phyloP scores from a whole-genome alignment of 495 filamentous ascomycete species.

The Penicillium verhagenii region DNA sequence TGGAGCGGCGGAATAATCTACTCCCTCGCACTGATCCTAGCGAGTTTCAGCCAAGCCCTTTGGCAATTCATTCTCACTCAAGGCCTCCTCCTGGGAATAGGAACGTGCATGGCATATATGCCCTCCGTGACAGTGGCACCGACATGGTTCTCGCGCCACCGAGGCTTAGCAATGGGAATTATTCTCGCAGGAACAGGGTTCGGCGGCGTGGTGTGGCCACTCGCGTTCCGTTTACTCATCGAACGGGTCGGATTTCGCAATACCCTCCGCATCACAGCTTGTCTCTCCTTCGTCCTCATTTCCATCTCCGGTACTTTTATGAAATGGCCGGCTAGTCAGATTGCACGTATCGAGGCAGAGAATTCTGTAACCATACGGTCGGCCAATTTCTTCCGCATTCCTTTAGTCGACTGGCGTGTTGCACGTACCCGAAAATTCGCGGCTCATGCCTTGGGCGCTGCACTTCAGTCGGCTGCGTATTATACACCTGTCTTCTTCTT shows the following conservation, averaged over 20 bases:
- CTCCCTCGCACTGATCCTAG: constrained; percentile 26
- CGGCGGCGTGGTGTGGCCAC: constrained; percentile 38
- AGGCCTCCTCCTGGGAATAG: constrained; percentile 36
- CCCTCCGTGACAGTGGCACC: constrained; percentile 37
- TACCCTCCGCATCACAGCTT: constrained; percentile 37
- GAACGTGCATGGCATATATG: constrained; percentile 40
- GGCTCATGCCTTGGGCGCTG: constrained; percentile 30
- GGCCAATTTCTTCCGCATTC: constrained; percentile 18
- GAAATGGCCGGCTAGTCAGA: constrained; percentile 29
- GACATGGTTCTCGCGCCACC: constrained; percentile 30
- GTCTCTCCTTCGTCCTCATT: constrained; percentile 30
- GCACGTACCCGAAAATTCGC: constrained; percentile 32
- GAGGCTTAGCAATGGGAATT: constrained; percentile 42
- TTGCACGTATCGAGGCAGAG: constrained; percentile 26
- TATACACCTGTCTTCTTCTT: constrained; percentile 43
- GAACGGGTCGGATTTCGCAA: constrained; percentile 36
- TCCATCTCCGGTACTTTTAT: constrained; percentile 21
- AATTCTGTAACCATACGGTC: constrained; percentile 8
- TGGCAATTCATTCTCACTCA: constrained; percentile 45
- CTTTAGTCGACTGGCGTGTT: constrained; percentile 32
- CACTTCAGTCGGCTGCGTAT: constrained; percentile 41
- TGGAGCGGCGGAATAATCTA: constrained; percentile 31
- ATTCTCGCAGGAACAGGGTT: constrained; percentile 35
- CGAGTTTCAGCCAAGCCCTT: constrained; percentile 34
- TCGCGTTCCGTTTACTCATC: constrained; percentile 27